These are phyloP conservation scores for Cladosporium sp. DNA, from an alignment of 2,329 filamentous ascomycete genomes.

Conservation along the genomic window DNA sequence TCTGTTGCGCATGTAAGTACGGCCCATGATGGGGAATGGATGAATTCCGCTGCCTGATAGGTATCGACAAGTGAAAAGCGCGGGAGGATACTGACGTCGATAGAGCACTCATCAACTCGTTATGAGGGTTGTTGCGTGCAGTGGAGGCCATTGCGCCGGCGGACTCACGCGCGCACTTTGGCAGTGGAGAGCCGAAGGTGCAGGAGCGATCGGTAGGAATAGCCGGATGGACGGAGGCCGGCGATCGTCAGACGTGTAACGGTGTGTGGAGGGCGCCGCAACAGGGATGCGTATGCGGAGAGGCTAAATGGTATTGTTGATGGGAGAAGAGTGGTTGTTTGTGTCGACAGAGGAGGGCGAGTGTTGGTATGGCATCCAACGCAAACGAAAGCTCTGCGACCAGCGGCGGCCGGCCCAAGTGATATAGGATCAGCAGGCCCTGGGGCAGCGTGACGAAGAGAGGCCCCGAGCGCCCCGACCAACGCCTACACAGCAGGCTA, in stretches of 20 bases:
- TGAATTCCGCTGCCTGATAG: slow-evolving; percentile 22
- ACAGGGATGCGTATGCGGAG: slow-evolving; percentile 9
- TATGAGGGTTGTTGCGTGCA: slow-evolving; percentile 42
- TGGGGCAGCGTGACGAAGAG: slow-evolving; percentile 16
- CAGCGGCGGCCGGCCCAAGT: slow-evolving; percentile 6
- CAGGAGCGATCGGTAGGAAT: slow-evolving; percentile 17
- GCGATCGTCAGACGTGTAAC: slow-evolving; percentile 22
- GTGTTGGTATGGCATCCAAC: slow-evolving; percentile 2
- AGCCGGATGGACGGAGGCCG: slow-evolving; percentile 14
- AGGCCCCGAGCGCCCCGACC: slow-evolving; percentile 10
- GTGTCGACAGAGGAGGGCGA: not conserved
- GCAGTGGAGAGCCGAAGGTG: slow-evolving; percentile 22
- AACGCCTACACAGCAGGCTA: slow-evolving; percentile 12
- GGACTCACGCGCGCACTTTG: slow-evolving; percentile 17
- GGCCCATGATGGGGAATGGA: slow-evolving; percentile 25
- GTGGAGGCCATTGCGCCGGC: slow-evolving; percentile 27
- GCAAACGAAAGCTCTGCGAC: slow-evolving; percentile 7
- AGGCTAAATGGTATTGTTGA: not conserved
- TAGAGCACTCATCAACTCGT: slow-evolving; percentile 50
- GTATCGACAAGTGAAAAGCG: slow-evolving; percentile 13
- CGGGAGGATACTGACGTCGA: slow-evolving; percentile 46
- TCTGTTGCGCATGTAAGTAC: slow-evolving; percentile 32
- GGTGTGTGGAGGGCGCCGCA: slow-evolving; percentile 16
- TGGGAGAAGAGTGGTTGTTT: not conserved
- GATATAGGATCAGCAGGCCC: slow-evolving; percentile 22